A percentile compares a stretch with the other conserved stretches of the same genome.
Evolutionary conservation across 805 yeast species (phyloP).

Genomic region (Candida pini): DNA sequence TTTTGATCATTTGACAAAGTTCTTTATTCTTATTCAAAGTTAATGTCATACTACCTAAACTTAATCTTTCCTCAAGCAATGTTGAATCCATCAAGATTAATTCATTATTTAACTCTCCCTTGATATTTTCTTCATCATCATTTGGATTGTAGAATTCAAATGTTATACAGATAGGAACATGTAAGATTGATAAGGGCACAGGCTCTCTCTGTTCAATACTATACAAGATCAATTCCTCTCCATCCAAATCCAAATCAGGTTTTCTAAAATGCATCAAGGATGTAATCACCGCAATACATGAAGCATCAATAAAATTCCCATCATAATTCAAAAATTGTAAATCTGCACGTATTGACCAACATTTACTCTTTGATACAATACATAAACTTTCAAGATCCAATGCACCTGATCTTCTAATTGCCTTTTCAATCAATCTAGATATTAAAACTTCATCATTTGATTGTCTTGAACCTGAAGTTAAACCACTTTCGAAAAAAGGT

Average conservation of each 20-base stretch:
- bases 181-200: conserved; percentile 76
- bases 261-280: conserved; percentile 77
- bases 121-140: conserved; percentile 61
- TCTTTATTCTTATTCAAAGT: conserved; percentile 89
- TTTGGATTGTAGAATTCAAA: conserved; percentile 77
- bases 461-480: conserved; percentile 33
- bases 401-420: conserved; percentile 85
- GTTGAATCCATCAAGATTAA: conserved; percentile 71
- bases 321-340: conserved; percentile 85
- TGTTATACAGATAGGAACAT: conserved; percentile 84
- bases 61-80: conserved; percentile 65
- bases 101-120: conserved; percentile 57
- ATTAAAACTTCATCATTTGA: conserved; percentile 80
- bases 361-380: conserved; percentile 82
- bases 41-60: conserved; percentile 76
- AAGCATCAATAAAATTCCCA: conserved; percentile 88
- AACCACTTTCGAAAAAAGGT: conserved; percentile 69
- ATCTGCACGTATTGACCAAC: conserved; percentile 90
- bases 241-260: conserved; percentile 74
- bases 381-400: conserved; percentile 87
- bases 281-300: conserved; percentile 85
- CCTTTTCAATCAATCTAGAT: conserved; percentile 81
- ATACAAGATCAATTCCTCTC: conserved; percentile 62
- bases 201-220: conserved; percentile 78
- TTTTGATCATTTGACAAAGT: conserved; percentile 81